Percentiles rank a stretch among this genome's conserved stretches.
These are phyloP conservation scores for Golubevia sp. DNA, from an alignment of 1,284 basidiomycete species.

Conservation along the genomic window DNA sequence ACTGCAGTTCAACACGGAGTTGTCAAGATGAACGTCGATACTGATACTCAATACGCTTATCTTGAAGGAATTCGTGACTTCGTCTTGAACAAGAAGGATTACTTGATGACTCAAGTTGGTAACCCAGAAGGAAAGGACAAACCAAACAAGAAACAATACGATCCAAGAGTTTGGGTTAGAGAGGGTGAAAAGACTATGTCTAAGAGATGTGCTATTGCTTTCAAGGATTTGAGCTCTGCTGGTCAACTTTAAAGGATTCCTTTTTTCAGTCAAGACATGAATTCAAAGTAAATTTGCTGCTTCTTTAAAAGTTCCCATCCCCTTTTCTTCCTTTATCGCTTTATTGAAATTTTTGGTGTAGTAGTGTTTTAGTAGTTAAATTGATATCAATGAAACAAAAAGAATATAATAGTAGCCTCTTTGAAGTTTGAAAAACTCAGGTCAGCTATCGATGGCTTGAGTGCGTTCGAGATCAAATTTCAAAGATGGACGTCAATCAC, in stretches of 20 bases:
- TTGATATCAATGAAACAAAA: too few relatives aligned
- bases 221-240: slow-evolving; percentile 74
- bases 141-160: slow-evolving; percentile 87
- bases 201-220: slow-evolving; percentile 88
- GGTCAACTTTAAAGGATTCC: slow-evolving; percentile 43
- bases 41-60: slow-evolving; percentile 75
- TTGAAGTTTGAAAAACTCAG: too few relatives aligned
- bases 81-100: slow-evolving; percentile 60
- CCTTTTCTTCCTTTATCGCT: too few relatives aligned
- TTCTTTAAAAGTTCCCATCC: too few relatives aligned
- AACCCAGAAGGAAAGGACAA: slow-evolving; percentile 92
- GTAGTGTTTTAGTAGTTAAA: too few relatives aligned
- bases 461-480: too few relatives aligned
- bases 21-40: slow-evolving; percentile 96
- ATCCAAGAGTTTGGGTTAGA: slow-evolving; percentile 87
- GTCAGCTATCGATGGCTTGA: too few relatives aligned
- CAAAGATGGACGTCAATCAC: too few relatives aligned
- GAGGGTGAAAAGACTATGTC: slow-evolving; percentile 95
- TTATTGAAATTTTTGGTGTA: too few relatives aligned
- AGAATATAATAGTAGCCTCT: too few relatives aligned
- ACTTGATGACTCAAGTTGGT: slow-evolving; percentile 63
- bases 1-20: slow-evolving; percentile 91
- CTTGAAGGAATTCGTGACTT: slow-evolving; percentile 73
- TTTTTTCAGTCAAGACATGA: too few relatives aligned
- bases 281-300: too few relatives aligned